Evolutionary conservation across 2,329 filamentous ascomycete species (phyloP), one percentile per base, ranked within the genome.

Genomic region (Neofusicoccum parvum): DNA sequence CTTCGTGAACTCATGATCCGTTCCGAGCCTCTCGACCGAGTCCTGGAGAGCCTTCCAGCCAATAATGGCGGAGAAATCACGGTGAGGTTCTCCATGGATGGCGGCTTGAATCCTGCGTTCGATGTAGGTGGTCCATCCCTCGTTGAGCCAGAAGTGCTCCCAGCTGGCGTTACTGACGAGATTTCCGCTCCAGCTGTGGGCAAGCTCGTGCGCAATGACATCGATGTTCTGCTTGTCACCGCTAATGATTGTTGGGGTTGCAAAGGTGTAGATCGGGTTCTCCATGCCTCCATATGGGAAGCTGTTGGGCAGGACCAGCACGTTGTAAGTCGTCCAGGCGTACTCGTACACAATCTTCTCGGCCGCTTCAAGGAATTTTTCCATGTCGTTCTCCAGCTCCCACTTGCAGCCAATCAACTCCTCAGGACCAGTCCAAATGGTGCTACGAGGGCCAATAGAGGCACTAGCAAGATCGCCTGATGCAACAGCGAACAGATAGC

Each of bases 21-120:
- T 82, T 45, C 94, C 94, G 72, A 90, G 95, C 45, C 88, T 85
- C 39, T 90, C 84, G 41, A 98, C 88, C 5, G 92, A 87, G 72
- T 97, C 93, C 79, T 90, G 86, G 17, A 97, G 86, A 2, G 90
- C 87, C 75, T 96, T 95, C 94, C 94, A 98, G 67, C 95, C 95
- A 69, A 97, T 96, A 69, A 98, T 96, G 69, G 94, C 90, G 9
- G 92, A 96, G 78, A 99, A 98, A 80, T 97, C 91, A 68, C 95
- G 92, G 75, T 96, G 89, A 4, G 91, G 81, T 69, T 94, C 90
- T 53, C 93, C 93, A 71, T 97, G 93, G 50, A 96, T 83, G 20
- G 83, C 86, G 14, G 88, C 90, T 69, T 89, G 85, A 66, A 96
- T 92, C 6, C 95, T 87, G 62, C 95, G 90, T 80, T 99, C 95